These are phyloP conservation scores for Nepenthes gracilis DNA, from an alignment of 148 eudicot species.

Conservation along the genomic window DNA sequence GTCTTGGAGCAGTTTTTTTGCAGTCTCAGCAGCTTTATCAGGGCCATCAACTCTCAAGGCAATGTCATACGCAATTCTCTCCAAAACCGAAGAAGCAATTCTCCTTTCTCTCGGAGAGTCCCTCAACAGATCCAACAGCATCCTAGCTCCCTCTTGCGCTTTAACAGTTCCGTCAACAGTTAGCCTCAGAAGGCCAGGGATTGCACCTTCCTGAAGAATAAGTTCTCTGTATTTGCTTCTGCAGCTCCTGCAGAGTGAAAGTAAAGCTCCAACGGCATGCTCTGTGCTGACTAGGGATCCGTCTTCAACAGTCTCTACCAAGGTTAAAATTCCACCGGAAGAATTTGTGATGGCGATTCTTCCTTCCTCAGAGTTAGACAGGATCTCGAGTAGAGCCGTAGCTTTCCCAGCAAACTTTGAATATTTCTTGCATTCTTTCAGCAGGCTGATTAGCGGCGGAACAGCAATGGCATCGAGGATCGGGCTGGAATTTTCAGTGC, in stretches of 20 bases:
- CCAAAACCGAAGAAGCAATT: slow-evolving; percentile 28
- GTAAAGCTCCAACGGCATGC: slow-evolving; percentile 65
- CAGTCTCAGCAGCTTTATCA: slow-evolving; percentile 56
- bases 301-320: slow-evolving; percentile 63
- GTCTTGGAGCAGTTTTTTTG: slow-evolving; percentile 47
- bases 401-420: slow-evolving; percentile 74
- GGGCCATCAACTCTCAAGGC: slow-evolving; percentile 39
- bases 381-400: slow-evolving; percentile 46
- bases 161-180: slow-evolving; percentile 60
- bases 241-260: slow-evolving; percentile 44
- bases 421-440: slow-evolving; percentile 68
- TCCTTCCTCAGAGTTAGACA: slow-evolving; percentile 45
- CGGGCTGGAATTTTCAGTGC: slow-evolving; percentile 18
- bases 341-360: slow-evolving; percentile 26
- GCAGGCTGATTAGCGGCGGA: slow-evolving; percentile 49
- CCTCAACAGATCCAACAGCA: slow-evolving; percentile 47
- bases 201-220: slow-evolving; percentile 65
- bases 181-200: slow-evolving; percentile 58
- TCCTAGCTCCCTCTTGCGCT: slow-evolving; percentile 46
- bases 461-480: slow-evolving; percentile 40
- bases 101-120: slow-evolving; percentile 35
- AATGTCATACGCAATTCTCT: slow-evolving; percentile 43
- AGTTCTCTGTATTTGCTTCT: slow-evolving; percentile 53
- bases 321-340: slow-evolving; percentile 41
- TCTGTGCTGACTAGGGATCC: slow-evolving; percentile 59